Percentiles rank a stretch among this genome's conserved stretches.
Conservation (phyloP, 495 filamentous ascomycete species). For the Aspergillus hancockii region DNA sequence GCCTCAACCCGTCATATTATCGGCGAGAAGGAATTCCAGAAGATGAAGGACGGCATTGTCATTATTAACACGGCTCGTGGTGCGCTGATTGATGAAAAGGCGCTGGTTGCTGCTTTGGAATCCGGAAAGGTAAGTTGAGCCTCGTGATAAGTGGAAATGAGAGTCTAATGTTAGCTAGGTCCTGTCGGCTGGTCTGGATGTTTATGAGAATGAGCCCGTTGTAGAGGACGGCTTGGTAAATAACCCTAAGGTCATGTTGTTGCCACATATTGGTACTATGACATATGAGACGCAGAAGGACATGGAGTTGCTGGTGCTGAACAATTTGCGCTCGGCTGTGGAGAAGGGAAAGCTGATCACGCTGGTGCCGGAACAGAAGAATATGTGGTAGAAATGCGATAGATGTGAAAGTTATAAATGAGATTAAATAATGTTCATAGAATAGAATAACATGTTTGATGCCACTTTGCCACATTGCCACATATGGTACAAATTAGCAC, state of each 20-base stretch:
- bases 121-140: slow-evolving; percentile 60
- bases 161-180: slow-evolving; percentile 28
- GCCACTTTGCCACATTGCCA: too few relatives aligned
- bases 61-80: slow-evolving; percentile 84
- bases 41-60: slow-evolving; percentile 78
- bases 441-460: background rate
- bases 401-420: background rate
- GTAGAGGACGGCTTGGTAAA: slow-evolving; percentile 70
- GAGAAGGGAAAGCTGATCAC: slow-evolving; percentile 66
- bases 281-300: slow-evolving; percentile 67
- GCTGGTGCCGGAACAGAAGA: slow-evolving; percentile 69
- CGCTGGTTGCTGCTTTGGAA: slow-evolving; percentile 68
- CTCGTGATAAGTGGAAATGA: background rate
- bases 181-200: slow-evolving; percentile 66
- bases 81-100: slow-evolving; percentile 75
- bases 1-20: slow-evolving; percentile 70
- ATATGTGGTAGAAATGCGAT: slow-evolving; percentile 12
- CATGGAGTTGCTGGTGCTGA: slow-evolving; percentile 75
- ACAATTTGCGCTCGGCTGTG: slow-evolving; percentile 65
- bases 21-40: slow-evolving; percentile 60
- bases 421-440: background rate
- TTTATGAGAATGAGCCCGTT: slow-evolving; percentile 77
- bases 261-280: slow-evolving; percentile 80
- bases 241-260: slow-evolving; percentile 68
- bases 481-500: too few relatives aligned